Conservation (phyloP, 139 green algal species). For the Chlamydomonas schloesseri region DNA sequence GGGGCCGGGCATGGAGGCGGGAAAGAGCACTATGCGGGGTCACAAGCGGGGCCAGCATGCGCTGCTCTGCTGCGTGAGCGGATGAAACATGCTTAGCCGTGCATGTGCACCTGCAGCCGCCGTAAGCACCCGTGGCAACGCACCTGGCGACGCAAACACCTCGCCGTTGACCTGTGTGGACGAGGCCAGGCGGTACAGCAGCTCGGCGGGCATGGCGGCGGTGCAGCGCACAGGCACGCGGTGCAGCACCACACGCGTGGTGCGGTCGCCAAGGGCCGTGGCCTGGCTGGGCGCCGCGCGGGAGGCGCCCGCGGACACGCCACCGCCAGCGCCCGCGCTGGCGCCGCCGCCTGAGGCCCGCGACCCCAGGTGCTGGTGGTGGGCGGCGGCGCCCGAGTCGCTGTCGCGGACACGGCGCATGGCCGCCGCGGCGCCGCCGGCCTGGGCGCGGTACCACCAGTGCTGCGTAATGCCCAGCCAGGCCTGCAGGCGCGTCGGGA, state of each 20-base stretch:
- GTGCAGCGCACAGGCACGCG: constrained; percentile 28
- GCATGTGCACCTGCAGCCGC: too few relatives aligned
- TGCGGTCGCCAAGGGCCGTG: constrained; percentile 12
- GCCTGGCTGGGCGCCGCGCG: background rate
- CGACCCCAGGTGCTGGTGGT: too few relatives aligned
- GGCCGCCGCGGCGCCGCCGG: too few relatives aligned
- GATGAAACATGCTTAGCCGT: too few relatives aligned
- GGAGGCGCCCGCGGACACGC: background rate
- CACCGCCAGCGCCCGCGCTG: too few relatives aligned
- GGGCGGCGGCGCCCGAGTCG: too few relatives aligned
- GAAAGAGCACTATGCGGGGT: too few relatives aligned
- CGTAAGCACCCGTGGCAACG: too few relatives aligned
- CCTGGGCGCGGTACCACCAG: background rate
- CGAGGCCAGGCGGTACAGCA: constrained; percentile 32
- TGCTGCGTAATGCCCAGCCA: constrained; percentile 18
- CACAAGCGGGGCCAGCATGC: too few relatives aligned
- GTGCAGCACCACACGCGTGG: constrained; percentile 14
- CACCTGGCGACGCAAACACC: constrained; percentile 17
- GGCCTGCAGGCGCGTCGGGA: too few relatives aligned
- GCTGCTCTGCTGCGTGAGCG: too few relatives aligned
- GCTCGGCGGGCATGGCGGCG: constrained; percentile 19
- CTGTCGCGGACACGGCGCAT: background rate
- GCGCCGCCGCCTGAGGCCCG: background rate
- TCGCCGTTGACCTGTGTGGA: constrained; percentile 38
- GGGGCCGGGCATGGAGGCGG: too few relatives aligned